These are phyloP conservation scores for Diospyros kaki DNA, from an alignment of 148 eudicot species.

Conservation along the genomic window DNA sequence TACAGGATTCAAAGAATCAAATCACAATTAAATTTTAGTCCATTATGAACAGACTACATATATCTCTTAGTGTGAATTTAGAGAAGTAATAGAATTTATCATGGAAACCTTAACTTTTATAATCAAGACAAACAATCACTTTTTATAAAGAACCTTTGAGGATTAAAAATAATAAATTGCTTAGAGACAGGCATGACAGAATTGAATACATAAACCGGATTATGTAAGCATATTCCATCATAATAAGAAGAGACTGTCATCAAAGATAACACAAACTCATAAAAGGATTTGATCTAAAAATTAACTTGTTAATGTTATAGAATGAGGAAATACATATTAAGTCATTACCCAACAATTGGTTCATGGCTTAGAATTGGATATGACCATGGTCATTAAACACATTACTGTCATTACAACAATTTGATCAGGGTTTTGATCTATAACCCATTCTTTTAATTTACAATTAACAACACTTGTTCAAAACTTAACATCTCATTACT, in stretches of 20 bases:
- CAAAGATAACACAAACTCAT: neutral
- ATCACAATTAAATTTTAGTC: too few species aligned
- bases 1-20: too few species aligned
- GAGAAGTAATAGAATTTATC: too few species aligned
- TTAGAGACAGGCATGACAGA: neutral
- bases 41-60: too few species aligned
- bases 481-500: neutral
- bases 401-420: neutral
- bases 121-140: too few species aligned
- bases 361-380: neutral
- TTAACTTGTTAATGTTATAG: neutral
- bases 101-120: too few species aligned
- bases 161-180: too few species aligned
- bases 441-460: neutral
- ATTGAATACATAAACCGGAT: neutral
- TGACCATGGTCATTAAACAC: neutral
- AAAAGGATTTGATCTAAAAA: neutral
- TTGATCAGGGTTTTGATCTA: neutral
- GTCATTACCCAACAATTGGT: neutral
- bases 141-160: too few species aligned
- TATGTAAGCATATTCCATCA: neutral
- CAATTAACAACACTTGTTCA: neutral
- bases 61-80: too few species aligned
- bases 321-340: neutral
- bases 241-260: neutral